These are phyloP conservation scores for Penicillium sp. DNA, from an alignment of 2,329 filamentous ascomycete genomes.

Conservation along the genomic window DNA sequence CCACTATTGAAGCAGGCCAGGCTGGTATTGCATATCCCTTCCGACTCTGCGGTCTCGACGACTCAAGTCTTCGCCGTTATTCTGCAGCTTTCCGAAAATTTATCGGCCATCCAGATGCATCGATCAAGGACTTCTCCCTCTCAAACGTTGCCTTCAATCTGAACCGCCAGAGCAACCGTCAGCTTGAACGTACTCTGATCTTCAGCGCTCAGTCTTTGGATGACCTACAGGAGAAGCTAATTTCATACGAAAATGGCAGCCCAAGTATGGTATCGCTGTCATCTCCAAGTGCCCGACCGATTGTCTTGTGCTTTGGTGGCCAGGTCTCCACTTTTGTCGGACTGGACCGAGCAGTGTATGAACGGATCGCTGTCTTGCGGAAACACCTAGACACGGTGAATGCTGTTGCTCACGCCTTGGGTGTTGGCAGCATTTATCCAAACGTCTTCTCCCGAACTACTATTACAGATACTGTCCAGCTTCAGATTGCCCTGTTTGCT, in stretches of 20 bases:
- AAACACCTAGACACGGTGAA: conserved; percentile 39
- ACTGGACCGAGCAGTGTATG: conserved; percentile 29
- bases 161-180: conserved; percentile 11
- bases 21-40: conserved; percentile 11
- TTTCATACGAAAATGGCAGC: background rate
- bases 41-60: conserved; percentile 21
- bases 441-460: conserved; percentile 27
- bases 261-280: background rate
- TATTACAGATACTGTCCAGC: conserved; percentile 17
- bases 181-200: conserved; percentile 15
- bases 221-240: conserved; percentile 19
- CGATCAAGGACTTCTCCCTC: background rate
- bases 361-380: conserved; percentile 28
- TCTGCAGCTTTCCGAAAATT: background rate
- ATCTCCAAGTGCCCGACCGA: background rate
- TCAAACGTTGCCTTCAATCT: conserved; percentile 36
- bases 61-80: conserved; percentile 12
- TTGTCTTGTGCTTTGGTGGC: background rate
- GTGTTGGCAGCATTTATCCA: conserved; percentile 35
- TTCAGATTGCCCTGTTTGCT: conserved; percentile 39
- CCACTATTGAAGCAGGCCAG: background rate
- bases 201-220: conserved; percentile 27
- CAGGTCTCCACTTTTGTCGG: conserved; percentile 15
- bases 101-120: background rate
- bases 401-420: conserved; percentile 22